Evolutionary conservation across 164 flowering plant species (phyloP).

Genomic region (Vitis cinerea): DNA sequence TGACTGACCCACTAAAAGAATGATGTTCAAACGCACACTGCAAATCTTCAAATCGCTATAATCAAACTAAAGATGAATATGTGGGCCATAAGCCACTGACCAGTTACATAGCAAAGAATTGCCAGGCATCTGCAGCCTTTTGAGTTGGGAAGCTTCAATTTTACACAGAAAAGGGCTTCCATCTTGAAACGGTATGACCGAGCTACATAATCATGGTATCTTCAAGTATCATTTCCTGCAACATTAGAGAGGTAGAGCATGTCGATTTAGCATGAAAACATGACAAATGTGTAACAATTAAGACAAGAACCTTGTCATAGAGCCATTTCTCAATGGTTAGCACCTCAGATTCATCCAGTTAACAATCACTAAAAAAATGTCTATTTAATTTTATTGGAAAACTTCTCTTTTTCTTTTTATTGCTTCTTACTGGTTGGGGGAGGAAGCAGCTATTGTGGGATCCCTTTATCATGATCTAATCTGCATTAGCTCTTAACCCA

Average conservation of each 20-base stretch:
- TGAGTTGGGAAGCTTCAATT: constrained; percentile 1
- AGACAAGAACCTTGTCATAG: not conserved
- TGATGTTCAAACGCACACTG: not conserved
- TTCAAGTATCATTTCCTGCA: constrained; percentile 45
- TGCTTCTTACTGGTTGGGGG: no score
- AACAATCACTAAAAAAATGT: no score
- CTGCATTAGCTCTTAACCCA: not conserved
- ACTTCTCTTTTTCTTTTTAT: no score
- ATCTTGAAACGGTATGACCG: not conserved
- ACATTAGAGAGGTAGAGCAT: not conserved
- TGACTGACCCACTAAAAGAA: not conserved
- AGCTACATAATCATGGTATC: constrained; percentile 16
- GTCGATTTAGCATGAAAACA: not conserved
- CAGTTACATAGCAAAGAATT: constrained; percentile 1
- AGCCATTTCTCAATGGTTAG: not conserved
- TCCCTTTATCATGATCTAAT: not conserved
- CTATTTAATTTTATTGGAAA: no score
- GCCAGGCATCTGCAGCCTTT: constrained; percentile 7
- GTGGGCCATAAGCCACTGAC: constrained; percentile 8
- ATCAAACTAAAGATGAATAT: constrained; percentile 2
- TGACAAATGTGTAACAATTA: not conserved
- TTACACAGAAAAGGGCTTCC: constrained; percentile 2
- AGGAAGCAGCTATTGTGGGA: not conserved
- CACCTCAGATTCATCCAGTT: not conserved
- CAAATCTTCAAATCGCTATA: constrained; percentile 1